These are phyloP conservation scores for Fomitopsis schrenkii DNA, from an alignment of 1,284 basidiomycete genomes.

Conservation along the genomic window DNA sequence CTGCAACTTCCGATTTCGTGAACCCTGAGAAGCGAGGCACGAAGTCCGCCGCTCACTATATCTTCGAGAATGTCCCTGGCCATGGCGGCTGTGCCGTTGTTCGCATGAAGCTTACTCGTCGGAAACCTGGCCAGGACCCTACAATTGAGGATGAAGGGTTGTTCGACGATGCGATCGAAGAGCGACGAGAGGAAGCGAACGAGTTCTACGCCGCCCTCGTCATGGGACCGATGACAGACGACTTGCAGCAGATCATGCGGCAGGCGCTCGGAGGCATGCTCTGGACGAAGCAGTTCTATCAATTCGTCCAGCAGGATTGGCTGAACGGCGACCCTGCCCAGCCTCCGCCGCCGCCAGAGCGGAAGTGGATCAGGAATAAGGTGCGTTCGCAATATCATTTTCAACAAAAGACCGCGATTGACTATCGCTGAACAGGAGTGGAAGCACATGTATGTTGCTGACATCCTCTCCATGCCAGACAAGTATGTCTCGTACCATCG, in stretches of 20 bases:
- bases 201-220: constrained; percentile 90
- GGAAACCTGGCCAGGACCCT: constrained; percentile 69
- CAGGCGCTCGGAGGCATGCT: constrained; percentile 99
- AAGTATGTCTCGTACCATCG: constrained; percentile 49
- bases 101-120: constrained; percentile 87
- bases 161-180: constrained; percentile 89
- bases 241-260: constrained; percentile 93
- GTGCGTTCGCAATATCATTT: constrained; percentile 34
- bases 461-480: constrained; percentile 98
- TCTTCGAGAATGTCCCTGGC: constrained; percentile 83
- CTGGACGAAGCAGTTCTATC: constrained; percentile 98
- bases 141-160: constrained; percentile 84
- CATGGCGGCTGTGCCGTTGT: constrained; percentile 95
- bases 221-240: constrained; percentile 82
- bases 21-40: constrained; percentile 90
- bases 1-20: constrained; percentile 56
- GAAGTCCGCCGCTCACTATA: constrained; percentile 91
- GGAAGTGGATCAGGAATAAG: constrained; percentile 83
- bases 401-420: not conserved
- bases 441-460: constrained; percentile 93
- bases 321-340: constrained; percentile 92
- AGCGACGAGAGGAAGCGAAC: constrained; percentile 87
- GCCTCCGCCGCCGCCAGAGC: constrained; percentile 88
- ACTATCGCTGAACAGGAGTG: constrained; percentile 60
- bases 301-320: constrained; percentile 97